Evolutionary conservation across 192 early-diverging fungal genomes (phyloP), one percentile per base, ranked within the genome.

Genomic region (Backusella sp.): DNA sequence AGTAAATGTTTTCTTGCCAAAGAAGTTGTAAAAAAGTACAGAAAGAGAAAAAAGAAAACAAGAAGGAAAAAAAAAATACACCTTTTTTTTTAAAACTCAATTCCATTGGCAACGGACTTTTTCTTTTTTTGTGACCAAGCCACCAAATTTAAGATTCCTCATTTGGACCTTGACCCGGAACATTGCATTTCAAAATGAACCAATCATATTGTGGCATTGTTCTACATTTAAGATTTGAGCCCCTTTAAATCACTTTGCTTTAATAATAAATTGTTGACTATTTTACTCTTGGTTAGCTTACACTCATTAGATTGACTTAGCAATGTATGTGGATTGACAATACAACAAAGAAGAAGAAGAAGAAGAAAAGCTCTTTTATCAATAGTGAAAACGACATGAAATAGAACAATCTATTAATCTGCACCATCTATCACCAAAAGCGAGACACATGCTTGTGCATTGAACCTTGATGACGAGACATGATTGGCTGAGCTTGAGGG

Each of bases 1-100:
- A 69, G 21, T 67, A 67, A 67, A 67, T 35, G 32, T 67, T 65
- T 65, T 67, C 56, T 62, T 62, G 56, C 21, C 56, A 28, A 62
- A 12, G 21, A 62, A 26, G 56, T 21, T 21, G 53, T 56, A 39
- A 11, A 62, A 49, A 49, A 49, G 46, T 62, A 23, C 26, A 28
- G 23, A 11, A 62, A 28, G 56, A 62, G 21, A 56, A 11, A 11
- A 56, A 56, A 21, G 21, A 56, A 56, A 21, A 56, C 23, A 56
- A 56, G 1, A 53, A 26, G 23, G 23, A 19, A 56, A 23, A 56
- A 56, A 17, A 6, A 53, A 17, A 6, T 1, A n/a, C 49, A n/a
- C 6, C 7, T 21, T 5, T n/a, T n/a, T n/a, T 52, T 53, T 53
- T 53, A 39, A 39, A 39, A 39, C 37, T 39, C 37, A 44, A 32